Conservation (phyloP, 768 basidiomycete genomes). For the Kwoniella sp. region DNA sequence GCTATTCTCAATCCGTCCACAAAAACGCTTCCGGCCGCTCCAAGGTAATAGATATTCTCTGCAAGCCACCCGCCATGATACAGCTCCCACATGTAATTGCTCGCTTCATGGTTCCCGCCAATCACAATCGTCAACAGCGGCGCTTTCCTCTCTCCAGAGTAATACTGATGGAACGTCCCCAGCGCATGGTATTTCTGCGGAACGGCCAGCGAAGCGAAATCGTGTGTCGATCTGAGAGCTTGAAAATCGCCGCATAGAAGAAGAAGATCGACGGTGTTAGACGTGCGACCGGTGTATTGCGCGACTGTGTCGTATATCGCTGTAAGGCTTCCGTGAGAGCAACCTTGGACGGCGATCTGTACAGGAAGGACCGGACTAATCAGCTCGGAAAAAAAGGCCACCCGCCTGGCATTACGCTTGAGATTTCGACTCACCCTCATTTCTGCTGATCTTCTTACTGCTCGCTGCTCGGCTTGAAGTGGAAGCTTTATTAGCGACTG, state of each 20-base stretch:
- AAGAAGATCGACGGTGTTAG: constrained; percentile 76
- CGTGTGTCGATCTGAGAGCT: constrained; percentile 79
- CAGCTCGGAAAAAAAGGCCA: no score
- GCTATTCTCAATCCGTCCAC: constrained; percentile 86
- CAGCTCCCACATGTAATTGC: constrained; percentile 96
- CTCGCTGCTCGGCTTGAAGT: no score
- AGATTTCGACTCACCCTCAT: no score
- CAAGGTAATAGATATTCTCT: constrained; percentile 93
- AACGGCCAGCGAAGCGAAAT: constrained; percentile 87
- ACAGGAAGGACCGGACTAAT: no score
- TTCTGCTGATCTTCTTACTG: no score
- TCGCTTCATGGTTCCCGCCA: constrained; percentile 97
- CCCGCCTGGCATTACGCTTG: no score
- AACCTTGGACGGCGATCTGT: constrained; percentile 90
- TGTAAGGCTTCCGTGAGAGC: constrained; percentile 74
- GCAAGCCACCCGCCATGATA: constrained; percentile 98
- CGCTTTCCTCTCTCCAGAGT: constrained; percentile 77
- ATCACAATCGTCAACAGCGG: constrained; percentile 89
- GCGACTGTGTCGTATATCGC: constrained; percentile 76
- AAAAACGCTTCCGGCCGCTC: constrained; percentile 82
- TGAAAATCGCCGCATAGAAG: constrained; percentile 93
- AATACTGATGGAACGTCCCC: constrained; percentile 83
- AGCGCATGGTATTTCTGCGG: constrained; percentile 83
- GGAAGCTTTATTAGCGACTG: no score
- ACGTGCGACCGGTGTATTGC: constrained; percentile 65